Base-by-base conservation (phyloP, 2,329 filamentous ascomycete species). In the Colletotrichum liriopes region DNA sequence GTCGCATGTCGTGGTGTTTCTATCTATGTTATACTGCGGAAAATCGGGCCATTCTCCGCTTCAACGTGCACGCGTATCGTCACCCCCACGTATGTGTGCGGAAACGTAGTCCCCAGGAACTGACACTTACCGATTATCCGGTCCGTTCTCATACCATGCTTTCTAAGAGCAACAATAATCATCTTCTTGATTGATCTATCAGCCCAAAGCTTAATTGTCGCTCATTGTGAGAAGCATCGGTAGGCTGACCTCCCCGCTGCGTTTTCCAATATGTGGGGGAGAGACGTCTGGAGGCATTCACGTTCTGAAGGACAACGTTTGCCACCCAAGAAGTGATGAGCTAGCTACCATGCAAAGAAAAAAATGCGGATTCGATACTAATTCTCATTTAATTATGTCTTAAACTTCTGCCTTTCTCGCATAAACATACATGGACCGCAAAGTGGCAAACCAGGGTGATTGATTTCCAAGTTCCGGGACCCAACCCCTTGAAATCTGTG, bases 41-140 rank as follows among this genome's bases (percentile, higher is more conserved):
- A 64, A 64, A 64, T 55, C 61, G 61, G 61, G 37, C 1, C 18
- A 20, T 41, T 64, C 29, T 43, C 61, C 61, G 61, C 47, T 29
- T 26, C 23, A 18, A 43, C 3, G 26, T 32, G 20, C 18, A 43
- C 6, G 49, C 20, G 61, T 3, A 32, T 32, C 45, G 11, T 20
- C 47, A 64, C 16, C 47, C 61, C 32, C 18, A 18, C 14, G 11
- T 14, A 8, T 9, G 4, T 32, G 20, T 43, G 39, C 56, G 39
- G 26, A 32, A 18, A 32, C 14, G 37, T 39, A 16, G 12, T 18
- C 54, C n/a, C 35, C 35, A 8, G 32, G 12, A 41, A 26, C 14
- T 23, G n/a, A 12, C 35, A 5, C 35, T 18, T n/a, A n/a, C 26
- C 56, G 39, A 9, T 23, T 43, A 5, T 60, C 56, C 26, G 26